phyloP scores from a whole-genome alignment of 2,329 filamentous ascomycete species.

The Paecilomyces variotii region DNA sequence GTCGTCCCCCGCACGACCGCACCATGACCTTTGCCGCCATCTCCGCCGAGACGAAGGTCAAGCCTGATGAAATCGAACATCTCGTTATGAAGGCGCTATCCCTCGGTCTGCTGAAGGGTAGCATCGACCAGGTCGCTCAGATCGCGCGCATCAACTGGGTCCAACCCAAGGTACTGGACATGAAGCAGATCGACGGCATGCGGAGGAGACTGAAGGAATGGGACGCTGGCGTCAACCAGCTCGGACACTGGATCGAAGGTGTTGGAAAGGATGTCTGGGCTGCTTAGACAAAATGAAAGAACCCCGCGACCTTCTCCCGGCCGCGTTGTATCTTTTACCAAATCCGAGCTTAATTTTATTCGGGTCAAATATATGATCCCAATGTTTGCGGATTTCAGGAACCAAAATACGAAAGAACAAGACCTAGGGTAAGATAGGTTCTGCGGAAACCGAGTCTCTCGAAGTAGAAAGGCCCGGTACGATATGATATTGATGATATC shows the following conservation, averaged over 20 bases:
- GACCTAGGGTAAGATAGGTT: not conserved
- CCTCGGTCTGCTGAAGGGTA: slow-evolving; percentile 78
- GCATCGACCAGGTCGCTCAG: slow-evolving; percentile 92
- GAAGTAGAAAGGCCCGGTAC: not conserved
- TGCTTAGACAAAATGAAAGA: slow-evolving; percentile 43
- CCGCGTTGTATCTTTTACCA: slow-evolving; percentile 7
- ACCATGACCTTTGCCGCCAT: slow-evolving; percentile 89
- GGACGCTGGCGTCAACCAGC: slow-evolving; percentile 90
- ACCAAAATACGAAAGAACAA: not conserved
- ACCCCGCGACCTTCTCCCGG: slow-evolving; percentile 4
- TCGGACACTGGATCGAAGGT: slow-evolving; percentile 94
- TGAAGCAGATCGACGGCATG: slow-evolving; percentile 93
- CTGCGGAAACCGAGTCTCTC: not conserved
- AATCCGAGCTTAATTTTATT: slow-evolving; percentile 7
- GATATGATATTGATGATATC: not conserved
- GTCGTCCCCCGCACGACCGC: slow-evolving; percentile 87
- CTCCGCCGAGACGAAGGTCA: slow-evolving; percentile 83
- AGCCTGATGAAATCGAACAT: slow-evolving; percentile 88
- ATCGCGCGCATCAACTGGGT: slow-evolving; percentile 97
- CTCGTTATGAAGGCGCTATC: slow-evolving; percentile 99
- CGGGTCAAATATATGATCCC: slow-evolving; percentile 4
- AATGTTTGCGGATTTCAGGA: not conserved
- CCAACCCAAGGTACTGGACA: slow-evolving; percentile 94
- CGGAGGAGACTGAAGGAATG: slow-evolving; percentile 79
- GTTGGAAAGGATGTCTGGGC: slow-evolving; percentile 96